Evolutionary conservation across 768 basidiomycete genomes (phyloP).

Genomic region (Russula emetica): DNA sequence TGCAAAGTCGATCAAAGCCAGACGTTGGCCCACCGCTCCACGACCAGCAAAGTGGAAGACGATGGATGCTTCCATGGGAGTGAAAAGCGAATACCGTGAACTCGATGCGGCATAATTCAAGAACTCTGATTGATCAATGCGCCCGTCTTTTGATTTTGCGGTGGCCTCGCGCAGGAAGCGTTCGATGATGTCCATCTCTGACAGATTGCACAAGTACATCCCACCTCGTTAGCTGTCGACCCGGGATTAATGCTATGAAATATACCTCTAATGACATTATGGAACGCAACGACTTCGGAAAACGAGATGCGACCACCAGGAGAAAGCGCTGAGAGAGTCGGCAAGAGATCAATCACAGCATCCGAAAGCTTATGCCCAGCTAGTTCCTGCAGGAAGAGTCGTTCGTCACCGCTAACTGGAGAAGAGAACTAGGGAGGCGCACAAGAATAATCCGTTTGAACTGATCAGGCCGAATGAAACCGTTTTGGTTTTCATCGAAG

Average conservation of each 20-base stretch:
- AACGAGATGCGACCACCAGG: constrained; percentile 91
- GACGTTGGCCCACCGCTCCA: constrained; percentile 61
- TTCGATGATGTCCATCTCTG: constrained; percentile 97
- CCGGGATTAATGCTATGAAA: constrained; percentile 23
- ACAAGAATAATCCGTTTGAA: constrained; percentile 95
- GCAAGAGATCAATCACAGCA: constrained; percentile 84
- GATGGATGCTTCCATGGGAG: constrained; percentile 97
- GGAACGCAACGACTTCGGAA: constrained; percentile 94
- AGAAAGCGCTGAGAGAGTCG: constrained; percentile 84
- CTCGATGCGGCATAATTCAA: constrained; percentile 79
- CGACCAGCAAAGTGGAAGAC: constrained; percentile 97
- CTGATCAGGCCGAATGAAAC: constrained; percentile 89
- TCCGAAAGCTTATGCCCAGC: constrained; percentile 97
- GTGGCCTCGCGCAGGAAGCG: constrained; percentile 89
- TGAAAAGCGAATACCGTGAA: constrained; percentile 92
- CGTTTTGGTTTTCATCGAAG: constrained; percentile 86
- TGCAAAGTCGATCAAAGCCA: constrained; percentile 87
- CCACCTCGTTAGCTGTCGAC: neutral
- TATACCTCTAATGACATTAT: constrained; percentile 89
- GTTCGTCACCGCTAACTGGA: neutral
- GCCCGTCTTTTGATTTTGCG: constrained; percentile 86
- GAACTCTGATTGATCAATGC: constrained; percentile 95
- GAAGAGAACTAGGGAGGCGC: constrained; percentile 31
- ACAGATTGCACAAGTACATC: constrained; percentile 7
- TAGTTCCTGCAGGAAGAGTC: constrained; percentile 60